Base-by-base conservation (phyloP, 139 green algal species). In the Chlamydomonas asymmetrica region DNA sequence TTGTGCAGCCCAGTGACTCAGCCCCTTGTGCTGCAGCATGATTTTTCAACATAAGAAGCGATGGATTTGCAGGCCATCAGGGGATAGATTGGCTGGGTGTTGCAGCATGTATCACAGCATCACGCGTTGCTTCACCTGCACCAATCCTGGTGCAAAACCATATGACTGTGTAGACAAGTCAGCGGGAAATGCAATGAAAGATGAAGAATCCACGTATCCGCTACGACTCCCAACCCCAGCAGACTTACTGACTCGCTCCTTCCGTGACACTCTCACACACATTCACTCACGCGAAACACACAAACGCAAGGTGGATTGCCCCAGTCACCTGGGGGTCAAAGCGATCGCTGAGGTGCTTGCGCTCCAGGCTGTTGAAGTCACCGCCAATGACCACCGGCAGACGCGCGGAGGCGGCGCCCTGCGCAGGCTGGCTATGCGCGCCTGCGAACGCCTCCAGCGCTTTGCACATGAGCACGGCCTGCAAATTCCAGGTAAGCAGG, bases 331-430 rank as follows among this genome's bases (percentile, higher is more conserved):
- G 38, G n/a, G 56, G 29, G 54, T 84, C 79, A 52, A 78, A 84
- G 1, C 10, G 18, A n/a, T 84, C 79, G 4, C 67, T 38, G n/a
- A 48, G 23, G 34, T 63, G 40, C 52, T 84, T 84, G 25, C 25
- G 18, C 25, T 60, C 73, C 5, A 83, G 49, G 59, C 70, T 80
- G 78, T 87, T 87, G 75, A 83, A 89, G 54, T 89, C 84, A 22
- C 84, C 84, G 13, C 56, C 74, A 2, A 89, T 35, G 22, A 89
- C n/a, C 48, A 84, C 38, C 0, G 74, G 74, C 52, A 81, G 52
- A 2, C 29, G 9, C 25, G 25, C 41, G 25, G 52, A 31, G n/a
- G n/a, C 27, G 37, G 18, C 45, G 16, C 45, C 16, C 16, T 16
- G 10, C 45, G 10, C 45, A 25, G 10, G 10, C 63, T 70, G 38